phyloP scores from a whole-genome alignment of 2,329 filamentous ascomycete genomes.

The Aspergillus brasiliensis region DNA sequence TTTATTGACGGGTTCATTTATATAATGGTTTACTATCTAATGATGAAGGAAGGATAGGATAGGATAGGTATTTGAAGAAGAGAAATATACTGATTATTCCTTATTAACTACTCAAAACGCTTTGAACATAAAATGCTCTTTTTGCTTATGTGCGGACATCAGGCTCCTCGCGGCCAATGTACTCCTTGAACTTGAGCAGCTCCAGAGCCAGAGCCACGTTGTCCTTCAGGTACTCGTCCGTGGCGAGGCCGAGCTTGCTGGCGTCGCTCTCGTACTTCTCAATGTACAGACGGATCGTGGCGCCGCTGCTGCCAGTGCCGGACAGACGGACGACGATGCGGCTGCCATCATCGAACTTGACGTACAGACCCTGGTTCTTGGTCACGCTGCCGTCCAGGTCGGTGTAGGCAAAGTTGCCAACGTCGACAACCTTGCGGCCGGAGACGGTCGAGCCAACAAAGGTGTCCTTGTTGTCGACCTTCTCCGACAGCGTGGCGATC shows the following conservation, averaged over 20 bases:
- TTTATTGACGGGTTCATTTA: not conserved
- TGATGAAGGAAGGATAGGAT: not conserved
- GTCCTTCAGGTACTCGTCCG: slow-evolving; percentile 90
- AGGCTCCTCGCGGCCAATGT: slow-evolving; percentile 86
- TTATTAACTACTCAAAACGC: not conserved
- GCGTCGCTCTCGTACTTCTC: slow-evolving; percentile 90
- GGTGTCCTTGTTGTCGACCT: slow-evolving; percentile 70
- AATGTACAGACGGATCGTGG: slow-evolving; percentile 94
- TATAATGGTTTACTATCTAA: not conserved
- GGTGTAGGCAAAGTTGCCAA: slow-evolving; percentile 96
- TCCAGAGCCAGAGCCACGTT: slow-evolving; percentile 83
- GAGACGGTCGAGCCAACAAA: slow-evolving; percentile 83
- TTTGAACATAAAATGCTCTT: not conserved
- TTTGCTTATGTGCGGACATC: slow-evolving; percentile 83
- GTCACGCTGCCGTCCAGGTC: slow-evolving; percentile 96
- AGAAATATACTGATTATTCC: not conserved
- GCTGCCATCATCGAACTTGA: slow-evolving; percentile 91
- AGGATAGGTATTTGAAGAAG: not conserved
- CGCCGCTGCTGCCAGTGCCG: slow-evolving; percentile 90
- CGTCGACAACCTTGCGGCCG: slow-evolving; percentile 82
- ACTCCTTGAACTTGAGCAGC: slow-evolving; percentile 90
- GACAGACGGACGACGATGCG: slow-evolving; percentile 94
- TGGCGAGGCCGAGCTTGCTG: slow-evolving; percentile 75
- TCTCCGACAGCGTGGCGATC: slow-evolving; percentile 74
- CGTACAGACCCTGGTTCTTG: slow-evolving; percentile 93